Conservation (phyloP, 768 basidiomycete species). For the Naganishia kalamii region DNA sequence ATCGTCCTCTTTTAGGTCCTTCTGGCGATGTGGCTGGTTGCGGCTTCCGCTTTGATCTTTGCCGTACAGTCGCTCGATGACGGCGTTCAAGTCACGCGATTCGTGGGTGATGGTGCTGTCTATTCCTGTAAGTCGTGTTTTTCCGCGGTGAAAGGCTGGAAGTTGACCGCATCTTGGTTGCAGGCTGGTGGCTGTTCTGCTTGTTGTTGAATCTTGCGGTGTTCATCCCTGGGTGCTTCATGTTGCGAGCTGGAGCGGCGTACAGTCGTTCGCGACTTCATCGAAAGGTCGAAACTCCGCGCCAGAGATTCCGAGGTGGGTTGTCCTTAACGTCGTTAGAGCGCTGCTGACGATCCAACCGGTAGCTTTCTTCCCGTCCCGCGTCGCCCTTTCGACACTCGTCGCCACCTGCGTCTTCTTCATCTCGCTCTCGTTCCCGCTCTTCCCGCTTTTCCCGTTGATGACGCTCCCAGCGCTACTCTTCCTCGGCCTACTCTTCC, state of each 20-base stretch:
- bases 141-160: too few species aligned
- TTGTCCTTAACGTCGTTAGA: background rate
- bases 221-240: slow-evolving; percentile 62
- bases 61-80: slow-evolving; percentile 58
- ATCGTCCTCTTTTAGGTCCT: slow-evolving; percentile 49
- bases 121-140: slow-evolving; percentile 61
- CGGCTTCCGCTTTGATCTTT: slow-evolving; percentile 65
- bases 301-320: slow-evolving; percentile 70
- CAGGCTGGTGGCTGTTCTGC: slow-evolving; percentile 38
- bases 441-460: slow-evolving; percentile 69
- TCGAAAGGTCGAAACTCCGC: slow-evolving; percentile 62
- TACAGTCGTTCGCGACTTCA: slow-evolving; percentile 57
- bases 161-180: too few species aligned
- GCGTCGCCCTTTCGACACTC: slow-evolving; percentile 64
- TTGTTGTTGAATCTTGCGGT: slow-evolving; percentile 59
- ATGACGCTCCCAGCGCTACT: slow-evolving; percentile 65
- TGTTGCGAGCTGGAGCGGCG: slow-evolving; percentile 65
- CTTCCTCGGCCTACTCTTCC: slow-evolving; percentile 51
- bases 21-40: slow-evolving; percentile 60
- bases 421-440: slow-evolving; percentile 65
- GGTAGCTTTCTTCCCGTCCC: slow-evolving; percentile 64
- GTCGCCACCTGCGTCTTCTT: slow-evolving; percentile 62
- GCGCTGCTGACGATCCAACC: slow-evolving; percentile 9
- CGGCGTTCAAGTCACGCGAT: slow-evolving; percentile 41
- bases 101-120: slow-evolving; percentile 63